Conservation (phyloP, 176 grass and related monocot species). For the Carex parvula region DNA sequence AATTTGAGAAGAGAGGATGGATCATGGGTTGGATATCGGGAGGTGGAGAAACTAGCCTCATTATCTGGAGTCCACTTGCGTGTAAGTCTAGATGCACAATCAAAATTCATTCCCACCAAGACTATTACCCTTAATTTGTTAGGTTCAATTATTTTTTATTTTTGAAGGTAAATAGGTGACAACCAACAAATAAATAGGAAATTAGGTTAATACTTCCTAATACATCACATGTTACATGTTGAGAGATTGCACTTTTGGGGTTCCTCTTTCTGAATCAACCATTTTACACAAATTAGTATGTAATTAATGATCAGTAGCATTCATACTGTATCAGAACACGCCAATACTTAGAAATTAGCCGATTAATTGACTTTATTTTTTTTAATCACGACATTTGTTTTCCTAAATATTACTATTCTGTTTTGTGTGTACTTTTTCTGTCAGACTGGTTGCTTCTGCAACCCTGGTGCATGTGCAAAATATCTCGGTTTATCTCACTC, state of each 20-base stretch:
- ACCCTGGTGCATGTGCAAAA: conserved; percentile 92
- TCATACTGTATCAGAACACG: not conserved
- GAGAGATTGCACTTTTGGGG: not conserved
- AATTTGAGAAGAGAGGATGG: conserved; percentile 97
- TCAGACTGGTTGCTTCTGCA: conserved; percentile 97
- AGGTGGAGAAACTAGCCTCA: conserved; percentile 84
- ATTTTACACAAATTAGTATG: not conserved
- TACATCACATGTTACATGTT: not conserved
- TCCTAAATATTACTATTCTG: not conserved
- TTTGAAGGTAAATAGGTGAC: not conserved
- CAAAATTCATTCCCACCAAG: not conserved
- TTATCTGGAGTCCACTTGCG: conserved; percentile 83
- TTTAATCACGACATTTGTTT: not conserved
- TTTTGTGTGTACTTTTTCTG: conserved; percentile 26
- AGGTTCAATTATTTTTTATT: not conserved
- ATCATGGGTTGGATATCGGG: conserved; percentile 77
- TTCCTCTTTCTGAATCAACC: not conserved
- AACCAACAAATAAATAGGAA: not conserved
- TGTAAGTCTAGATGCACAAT: conserved; percentile 43
- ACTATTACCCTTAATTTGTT: not conserved
- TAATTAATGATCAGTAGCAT: not conserved
- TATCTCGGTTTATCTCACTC: conserved; percentile 78
- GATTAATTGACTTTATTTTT: not conserved
- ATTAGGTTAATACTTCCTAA: not conserved
- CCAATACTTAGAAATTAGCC: not conserved